Evolutionary conservation across 345 rosid species (phyloP).

Genomic region (Rhizophora apiculata): DNA sequence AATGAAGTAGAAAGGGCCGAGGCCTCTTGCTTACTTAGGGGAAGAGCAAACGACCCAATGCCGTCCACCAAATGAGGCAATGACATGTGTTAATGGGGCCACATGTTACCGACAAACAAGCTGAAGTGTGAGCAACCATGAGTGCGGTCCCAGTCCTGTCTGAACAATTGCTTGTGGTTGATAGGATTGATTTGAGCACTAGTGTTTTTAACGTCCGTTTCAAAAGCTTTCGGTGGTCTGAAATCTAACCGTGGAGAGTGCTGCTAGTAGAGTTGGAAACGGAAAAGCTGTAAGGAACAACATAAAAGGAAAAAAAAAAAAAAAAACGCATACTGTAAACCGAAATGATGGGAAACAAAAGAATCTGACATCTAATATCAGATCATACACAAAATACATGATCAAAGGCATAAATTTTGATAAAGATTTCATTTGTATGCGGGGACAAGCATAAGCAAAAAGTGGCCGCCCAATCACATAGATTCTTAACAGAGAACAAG

Average conservation of each 20-base stretch:
- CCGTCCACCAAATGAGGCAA: conserved; percentile 13
- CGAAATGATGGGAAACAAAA: background rate
- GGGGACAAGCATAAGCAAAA: background rate
- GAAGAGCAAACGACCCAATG: conserved; percentile 4
- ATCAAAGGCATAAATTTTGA: conserved; percentile 1
- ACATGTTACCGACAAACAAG: background rate
- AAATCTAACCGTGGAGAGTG: background rate
- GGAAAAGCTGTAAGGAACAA: background rate
- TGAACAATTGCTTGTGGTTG: background rate
- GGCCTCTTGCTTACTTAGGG: background rate
- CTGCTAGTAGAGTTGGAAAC: background rate
- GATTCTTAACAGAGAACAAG: too few species aligned
- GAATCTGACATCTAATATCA: too few species aligned
- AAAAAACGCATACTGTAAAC: background rate
- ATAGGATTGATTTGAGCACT: background rate
- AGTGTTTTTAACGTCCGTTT: background rate
- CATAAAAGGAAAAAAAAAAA: background rate
- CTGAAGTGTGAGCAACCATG: background rate
- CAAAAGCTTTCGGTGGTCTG: background rate
- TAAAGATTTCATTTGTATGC: background rate
- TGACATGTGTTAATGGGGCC: conserved; percentile 12
- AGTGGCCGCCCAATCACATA: too few species aligned
- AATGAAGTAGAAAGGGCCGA: background rate
- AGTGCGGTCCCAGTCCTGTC: conserved; percentile 4
- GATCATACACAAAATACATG: too few species aligned